Evolutionary conservation across 2,329 filamentous ascomycete genomes (phyloP), one percentile per base, ranked within the genome.

Genomic region (Rasamsonia emersonii): DNA sequence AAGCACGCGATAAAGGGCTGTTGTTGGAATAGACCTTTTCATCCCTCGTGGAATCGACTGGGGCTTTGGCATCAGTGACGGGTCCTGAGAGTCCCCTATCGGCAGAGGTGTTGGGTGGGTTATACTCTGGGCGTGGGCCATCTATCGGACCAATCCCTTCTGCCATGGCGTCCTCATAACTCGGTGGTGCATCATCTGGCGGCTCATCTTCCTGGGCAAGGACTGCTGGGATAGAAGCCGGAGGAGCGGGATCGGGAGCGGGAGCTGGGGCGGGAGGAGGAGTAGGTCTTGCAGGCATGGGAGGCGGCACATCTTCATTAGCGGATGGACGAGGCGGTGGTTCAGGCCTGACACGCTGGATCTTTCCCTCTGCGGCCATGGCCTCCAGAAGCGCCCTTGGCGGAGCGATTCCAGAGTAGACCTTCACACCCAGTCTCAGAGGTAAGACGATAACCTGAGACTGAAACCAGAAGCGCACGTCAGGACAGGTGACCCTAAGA

Each of bases 121-220:
- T 58, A 59, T 67, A 67, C 50, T 67, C 61, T 48, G 62, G 57
- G 46, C 86, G 68, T 16, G 79, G 64, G 39, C 78, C 82, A 51
- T 85, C 74, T 35, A 86, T 75, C 2, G 85, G 83, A 20, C 75
- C 79, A 40, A 91, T 61, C 37, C 79, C 75, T 42, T 84, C 79
- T 5, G 86, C 86, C 61, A 95, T 79, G 9, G 86, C 86, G 58
- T 95, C 88, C 59, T 94, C 86, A 51, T 96, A 96, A 49, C 85
- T 94, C 5, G 88, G 88, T 11, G 89, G 88, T n/a, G 86, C 84
- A 35, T 91, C 86, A 18, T 85, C 79, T 42, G 53, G 54, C 17
- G 18, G 40, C 14, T 49, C 43, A 23, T 44, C 40, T 24, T 43
- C 37, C 35, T 45, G 45, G 18, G 40, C 37, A 11, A 53, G 38